Evolutionary conservation across 176 grass and related monocot species (phyloP).

Genomic region (Aegilops sharonensis): DNA sequence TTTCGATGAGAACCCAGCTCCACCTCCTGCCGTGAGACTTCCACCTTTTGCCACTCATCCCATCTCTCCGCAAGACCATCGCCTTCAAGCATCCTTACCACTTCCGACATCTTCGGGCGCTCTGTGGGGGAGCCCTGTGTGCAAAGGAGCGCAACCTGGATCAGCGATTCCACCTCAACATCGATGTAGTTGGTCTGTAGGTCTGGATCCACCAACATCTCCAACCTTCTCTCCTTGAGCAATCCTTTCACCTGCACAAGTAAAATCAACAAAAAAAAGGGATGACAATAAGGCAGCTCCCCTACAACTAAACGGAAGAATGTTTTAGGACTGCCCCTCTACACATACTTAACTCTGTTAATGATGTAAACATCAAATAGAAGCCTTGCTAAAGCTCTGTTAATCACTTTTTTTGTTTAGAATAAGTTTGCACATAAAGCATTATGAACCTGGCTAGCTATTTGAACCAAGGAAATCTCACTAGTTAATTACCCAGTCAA

Average conservation of each 20-base stretch:
- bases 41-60: conserved; percentile 92
- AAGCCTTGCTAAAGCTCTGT: not conserved
- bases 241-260: conserved; percentile 75
- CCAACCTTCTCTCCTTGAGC: conserved; percentile 76
- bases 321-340: not conserved
- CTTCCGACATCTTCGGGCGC: conserved; percentile 89
- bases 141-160: conserved; percentile 85
- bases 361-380: not conserved
- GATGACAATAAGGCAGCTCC: not conserved
- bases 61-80: conserved; percentile 78
- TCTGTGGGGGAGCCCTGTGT: conserved; percentile 73
- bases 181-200: conserved; percentile 72
- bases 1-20: conserved; percentile 51
- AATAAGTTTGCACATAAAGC: not conserved
- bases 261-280: not conserved
- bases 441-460: not conserved
- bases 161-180: conserved; percentile 74
- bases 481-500: conserved; percentile 71
- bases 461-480: not conserved
- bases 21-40: conserved; percentile 67
- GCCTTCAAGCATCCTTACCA: conserved; percentile 90
- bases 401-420: not conserved
- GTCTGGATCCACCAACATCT: conserved; percentile 75
- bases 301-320: not conserved
- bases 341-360: not conserved